Conservation (phyloP, 306 rosid species). For the Ziziphus jujuba region DNA sequence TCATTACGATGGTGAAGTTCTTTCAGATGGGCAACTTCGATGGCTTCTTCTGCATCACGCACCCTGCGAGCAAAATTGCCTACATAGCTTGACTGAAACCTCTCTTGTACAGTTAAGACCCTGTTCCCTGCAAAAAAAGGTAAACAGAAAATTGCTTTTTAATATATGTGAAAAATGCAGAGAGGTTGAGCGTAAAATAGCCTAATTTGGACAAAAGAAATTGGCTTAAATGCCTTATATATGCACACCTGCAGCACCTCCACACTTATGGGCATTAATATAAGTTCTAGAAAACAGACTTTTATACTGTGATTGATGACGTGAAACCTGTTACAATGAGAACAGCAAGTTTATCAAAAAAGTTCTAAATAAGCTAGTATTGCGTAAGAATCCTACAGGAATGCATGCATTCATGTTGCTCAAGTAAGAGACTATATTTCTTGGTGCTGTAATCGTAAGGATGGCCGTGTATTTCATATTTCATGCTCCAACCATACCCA, state of each 20-base stretch:
- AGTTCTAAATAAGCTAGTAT: too few relatives aligned
- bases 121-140: conserved; percentile 50
- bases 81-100: conserved; percentile 71
- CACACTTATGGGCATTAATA: conserved; percentile 37
- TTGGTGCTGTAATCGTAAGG: too few relatives aligned
- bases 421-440: too few relatives aligned
- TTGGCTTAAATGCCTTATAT: background rate
- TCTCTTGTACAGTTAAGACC: conserved; percentile 44
- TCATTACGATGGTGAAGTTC: conserved; percentile 72
- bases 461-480: too few relatives aligned
- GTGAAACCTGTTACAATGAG: conserved; percentile 57
- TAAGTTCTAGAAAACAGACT: conserved; percentile 40
- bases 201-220: background rate
- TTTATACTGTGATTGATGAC: conserved; percentile 39
- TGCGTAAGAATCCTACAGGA: too few relatives aligned
- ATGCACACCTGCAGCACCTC: conserved; percentile 48
- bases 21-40: conserved; percentile 71
- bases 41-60: conserved; percentile 74
- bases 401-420: too few relatives aligned
- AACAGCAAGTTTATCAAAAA: background rate
- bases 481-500: too few relatives aligned
- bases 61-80: conserved; percentile 70
- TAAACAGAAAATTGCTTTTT: background rate
- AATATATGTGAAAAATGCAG: background rate
- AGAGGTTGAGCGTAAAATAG: background rate